phyloP scores from a whole-genome alignment of 805 yeast genomes.

The Kluyveromyces siamensis region DNA sequence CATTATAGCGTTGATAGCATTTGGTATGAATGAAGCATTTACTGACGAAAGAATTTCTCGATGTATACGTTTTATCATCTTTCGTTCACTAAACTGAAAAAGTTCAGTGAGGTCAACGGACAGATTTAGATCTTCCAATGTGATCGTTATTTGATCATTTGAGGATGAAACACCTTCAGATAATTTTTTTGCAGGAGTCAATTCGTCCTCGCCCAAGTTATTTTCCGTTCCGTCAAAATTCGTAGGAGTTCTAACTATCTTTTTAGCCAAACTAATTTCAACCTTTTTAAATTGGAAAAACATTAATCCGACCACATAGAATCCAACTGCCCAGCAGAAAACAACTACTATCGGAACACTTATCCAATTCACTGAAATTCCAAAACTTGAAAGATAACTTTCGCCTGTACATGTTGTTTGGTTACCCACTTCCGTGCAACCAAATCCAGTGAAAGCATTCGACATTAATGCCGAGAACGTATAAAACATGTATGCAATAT shows the following conservation, averaged over 20 bases:
- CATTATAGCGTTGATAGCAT: slow-evolving; percentile 60
- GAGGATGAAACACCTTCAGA: not conserved
- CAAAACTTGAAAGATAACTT: slow-evolving; percentile 46
- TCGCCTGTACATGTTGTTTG: slow-evolving; percentile 31
- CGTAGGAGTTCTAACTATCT: slow-evolving; percentile 3
- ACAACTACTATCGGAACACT: slow-evolving; percentile 54
- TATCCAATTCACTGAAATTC: slow-evolving; percentile 57
- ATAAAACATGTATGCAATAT: slow-evolving; percentile 69
- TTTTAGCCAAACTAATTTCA: slow-evolving; percentile 21
- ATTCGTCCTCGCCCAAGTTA: not conserved
- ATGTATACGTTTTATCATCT: slow-evolving; percentile 3
- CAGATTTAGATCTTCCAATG: slow-evolving; percentile 12
- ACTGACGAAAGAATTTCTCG: slow-evolving; percentile 37
- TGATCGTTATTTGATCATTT: slow-evolving; percentile 6
- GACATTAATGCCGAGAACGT: slow-evolving; percentile 61
- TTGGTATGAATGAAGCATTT: slow-evolving; percentile 43
- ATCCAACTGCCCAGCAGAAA: slow-evolving; percentile 50
- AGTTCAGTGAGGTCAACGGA: not conserved
- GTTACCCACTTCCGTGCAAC: slow-evolving; percentile 42
- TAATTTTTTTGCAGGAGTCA: no score
- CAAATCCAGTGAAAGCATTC: slow-evolving; percentile 53
- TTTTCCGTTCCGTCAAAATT: not conserved
- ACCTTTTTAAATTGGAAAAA: slow-evolving; percentile 39
- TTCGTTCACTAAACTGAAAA: not conserved
- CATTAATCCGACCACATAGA: slow-evolving; percentile 39